A percentile compares a stretch with the other conserved stretches of the same genome.
Evolutionary conservation across 179 eudicot genomes (phyloP).

Genomic region (Pouteria campechiana): DNA sequence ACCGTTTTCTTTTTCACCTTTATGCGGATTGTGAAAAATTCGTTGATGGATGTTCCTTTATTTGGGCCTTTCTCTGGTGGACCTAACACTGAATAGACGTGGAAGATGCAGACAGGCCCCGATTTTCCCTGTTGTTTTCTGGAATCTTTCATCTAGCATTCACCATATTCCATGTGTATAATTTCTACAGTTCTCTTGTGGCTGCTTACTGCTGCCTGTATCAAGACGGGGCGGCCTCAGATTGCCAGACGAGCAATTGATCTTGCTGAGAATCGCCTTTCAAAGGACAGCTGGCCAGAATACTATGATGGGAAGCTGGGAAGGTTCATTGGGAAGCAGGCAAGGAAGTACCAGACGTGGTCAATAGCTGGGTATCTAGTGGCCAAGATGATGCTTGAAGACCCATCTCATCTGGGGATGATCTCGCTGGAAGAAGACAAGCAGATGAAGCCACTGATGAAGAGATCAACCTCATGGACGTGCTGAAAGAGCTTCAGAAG

Average conservation of each 20-base stretch:
- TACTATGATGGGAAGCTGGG: slow-evolving; percentile 70
- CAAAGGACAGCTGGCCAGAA: slow-evolving; percentile 67
- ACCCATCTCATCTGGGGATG: slow-evolving; percentile 69
- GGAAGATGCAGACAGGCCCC: too few species aligned
- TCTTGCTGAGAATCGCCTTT: slow-evolving; percentile 42
- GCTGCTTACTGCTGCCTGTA: slow-evolving; percentile 81
- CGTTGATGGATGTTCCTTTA: too few species aligned
- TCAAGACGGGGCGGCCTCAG: slow-evolving; percentile 55
- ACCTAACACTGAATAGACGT: too few species aligned
- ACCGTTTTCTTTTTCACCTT: too few species aligned
- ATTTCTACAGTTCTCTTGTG: slow-evolving; percentile 58
- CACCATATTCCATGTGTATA: too few species aligned
- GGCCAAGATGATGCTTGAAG: slow-evolving; percentile 75
- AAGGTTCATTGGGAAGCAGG: slow-evolving; percentile 59
- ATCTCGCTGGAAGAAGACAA: slow-evolving; percentile 61
- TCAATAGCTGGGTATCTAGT: slow-evolving; percentile 72
- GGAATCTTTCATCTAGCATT: too few species aligned
- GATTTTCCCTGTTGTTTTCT: too few species aligned
- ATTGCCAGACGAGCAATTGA: slow-evolving; percentile 71
- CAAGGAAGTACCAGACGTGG: slow-evolving; percentile 70
- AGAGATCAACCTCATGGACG: slow-evolving; percentile 54
- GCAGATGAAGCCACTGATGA: slow-evolving; percentile 41
- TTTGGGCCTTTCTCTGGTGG: too few species aligned
- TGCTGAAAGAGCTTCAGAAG: slow-evolving; percentile 9
- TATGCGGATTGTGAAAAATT: too few species aligned